Conservation (phyloP, 257 asterid genomes). For the Nemophila menziesii region DNA sequence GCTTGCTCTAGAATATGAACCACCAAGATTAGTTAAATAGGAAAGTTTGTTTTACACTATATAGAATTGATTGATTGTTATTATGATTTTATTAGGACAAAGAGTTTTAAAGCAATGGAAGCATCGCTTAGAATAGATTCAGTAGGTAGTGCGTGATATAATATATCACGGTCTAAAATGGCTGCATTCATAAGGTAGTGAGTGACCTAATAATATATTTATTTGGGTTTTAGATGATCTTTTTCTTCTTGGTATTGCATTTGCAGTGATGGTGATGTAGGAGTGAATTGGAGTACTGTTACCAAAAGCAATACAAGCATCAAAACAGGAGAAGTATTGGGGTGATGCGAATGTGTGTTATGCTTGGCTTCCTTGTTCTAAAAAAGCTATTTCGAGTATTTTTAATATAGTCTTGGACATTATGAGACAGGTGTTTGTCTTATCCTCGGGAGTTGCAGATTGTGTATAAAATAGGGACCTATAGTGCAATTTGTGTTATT, state of each 20-base stretch:
- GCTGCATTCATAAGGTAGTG: conserved; percentile 75
- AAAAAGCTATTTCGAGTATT: no score
- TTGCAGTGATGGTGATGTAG: conserved; percentile 76
- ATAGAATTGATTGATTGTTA: not conserved
- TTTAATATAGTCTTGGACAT: no score
- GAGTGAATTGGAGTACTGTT: conserved; percentile 70
- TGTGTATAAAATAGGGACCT: no score
- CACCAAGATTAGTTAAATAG: conserved; percentile 91
- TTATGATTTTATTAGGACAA: conserved; percentile 39
- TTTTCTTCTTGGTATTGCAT: not conserved
- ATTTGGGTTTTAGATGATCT: no score
- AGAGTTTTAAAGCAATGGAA: conserved; percentile 57
- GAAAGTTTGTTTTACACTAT: no score
- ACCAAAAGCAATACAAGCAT: conserved; percentile 53
- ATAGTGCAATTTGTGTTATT: no score
- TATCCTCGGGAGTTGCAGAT: no score
- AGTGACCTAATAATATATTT: no score
- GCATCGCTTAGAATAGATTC: conserved; percentile 86
- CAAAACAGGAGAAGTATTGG: conserved; percentile 68
- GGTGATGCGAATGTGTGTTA: no score
- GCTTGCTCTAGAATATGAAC: conserved; percentile 87
- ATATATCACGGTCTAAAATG: conserved; percentile 92
- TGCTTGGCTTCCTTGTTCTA: no score
- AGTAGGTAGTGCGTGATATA: conserved; percentile 89
- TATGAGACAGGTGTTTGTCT: no score